A percentile compares a stretch with the other conserved stretches of the same genome.
Conservation (phyloP, 129 eudicot genomes). For the Calendula officinalis region DNA sequence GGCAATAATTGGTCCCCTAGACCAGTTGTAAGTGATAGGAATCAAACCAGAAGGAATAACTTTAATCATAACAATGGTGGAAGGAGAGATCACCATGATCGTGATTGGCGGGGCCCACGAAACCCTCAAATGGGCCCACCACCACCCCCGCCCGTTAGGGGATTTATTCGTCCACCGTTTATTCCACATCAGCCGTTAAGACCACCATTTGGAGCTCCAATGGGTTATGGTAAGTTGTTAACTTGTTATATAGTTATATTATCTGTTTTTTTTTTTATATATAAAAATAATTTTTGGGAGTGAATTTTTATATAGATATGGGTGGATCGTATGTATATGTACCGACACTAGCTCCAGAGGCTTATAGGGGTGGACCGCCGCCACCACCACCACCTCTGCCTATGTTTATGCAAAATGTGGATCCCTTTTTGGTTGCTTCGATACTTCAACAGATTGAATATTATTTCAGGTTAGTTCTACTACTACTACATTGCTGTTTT, state of each 20-base stretch:
- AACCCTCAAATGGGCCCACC: constrained; percentile 49
- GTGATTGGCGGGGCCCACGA: constrained; percentile 41
- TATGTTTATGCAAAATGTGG: constrained; percentile 32
- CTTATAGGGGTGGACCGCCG: constrained; percentile 39
- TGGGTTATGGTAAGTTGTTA: constrained; percentile 58
- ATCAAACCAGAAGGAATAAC: constrained; percentile 49
- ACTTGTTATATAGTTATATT: no score
- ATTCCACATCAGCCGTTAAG: constrained; percentile 40
- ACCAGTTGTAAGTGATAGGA: constrained; percentile 35
- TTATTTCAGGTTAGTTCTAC: constrained; percentile 61
- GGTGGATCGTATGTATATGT: constrained; percentile 41
- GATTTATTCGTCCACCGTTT: constrained; percentile 45
- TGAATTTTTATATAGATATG: constrained; percentile 43
- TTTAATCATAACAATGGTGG: constrained; percentile 55
- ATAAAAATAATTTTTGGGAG: background rate
- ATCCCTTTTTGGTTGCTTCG: constrained; percentile 32
- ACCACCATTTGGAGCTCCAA: constrained; percentile 47
- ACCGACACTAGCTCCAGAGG: constrained; percentile 46
- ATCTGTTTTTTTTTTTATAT: background rate
- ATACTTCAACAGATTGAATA: constrained; percentile 66
- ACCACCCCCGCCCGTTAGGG: constrained; percentile 43
- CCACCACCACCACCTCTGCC: constrained; percentile 24
- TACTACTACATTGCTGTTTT: no score
- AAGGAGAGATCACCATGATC: constrained; percentile 49
- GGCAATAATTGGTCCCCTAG: constrained; percentile 39